phyloP scores from a whole-genome alignment of 2,329 filamentous ascomycete species.

The Diplocarpon mali region DNA sequence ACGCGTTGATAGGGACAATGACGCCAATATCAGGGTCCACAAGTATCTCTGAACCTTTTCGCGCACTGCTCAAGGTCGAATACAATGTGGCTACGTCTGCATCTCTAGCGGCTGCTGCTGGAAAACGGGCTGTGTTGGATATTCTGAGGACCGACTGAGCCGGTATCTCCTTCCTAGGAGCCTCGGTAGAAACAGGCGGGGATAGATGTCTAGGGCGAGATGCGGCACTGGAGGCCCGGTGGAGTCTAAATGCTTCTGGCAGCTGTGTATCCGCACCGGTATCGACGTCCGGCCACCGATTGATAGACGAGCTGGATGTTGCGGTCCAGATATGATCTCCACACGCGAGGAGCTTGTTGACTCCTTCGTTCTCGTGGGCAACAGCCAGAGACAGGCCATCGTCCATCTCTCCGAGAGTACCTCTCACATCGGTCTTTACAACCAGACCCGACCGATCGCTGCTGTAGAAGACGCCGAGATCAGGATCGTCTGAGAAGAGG shows the following conservation, averaged over 20 bases:
- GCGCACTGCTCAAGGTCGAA: slow-evolving; percentile 34
- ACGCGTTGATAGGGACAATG: slow-evolving; percentile 52
- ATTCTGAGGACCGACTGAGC: slow-evolving; percentile 68
- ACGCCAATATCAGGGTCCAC: slow-evolving; percentile 37
- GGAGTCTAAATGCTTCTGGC: slow-evolving; percentile 41
- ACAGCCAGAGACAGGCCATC: slow-evolving; percentile 85
- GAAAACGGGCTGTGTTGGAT: slow-evolving; percentile 74
- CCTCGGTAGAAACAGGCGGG: slow-evolving; percentile 27
- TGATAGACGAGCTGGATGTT: slow-evolving; percentile 63
- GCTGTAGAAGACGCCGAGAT: slow-evolving; percentile 85
- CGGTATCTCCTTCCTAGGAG: slow-evolving; percentile 56
- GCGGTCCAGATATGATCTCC: slow-evolving; percentile 55
- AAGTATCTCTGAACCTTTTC: slow-evolving; percentile 48
- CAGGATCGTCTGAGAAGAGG: slow-evolving; percentile 77
- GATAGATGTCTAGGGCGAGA: slow-evolving; percentile 31
- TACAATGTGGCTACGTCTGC: slow-evolving; percentile 44
- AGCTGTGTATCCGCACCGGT: slow-evolving; percentile 61
- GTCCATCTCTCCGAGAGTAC: slow-evolving; percentile 61
- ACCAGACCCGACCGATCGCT: slow-evolving; percentile 84
- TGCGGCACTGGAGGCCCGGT: slow-evolving; percentile 36
- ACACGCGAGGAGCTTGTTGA: slow-evolving; percentile 51
- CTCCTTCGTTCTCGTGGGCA: slow-evolving; percentile 80
- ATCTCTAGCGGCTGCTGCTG: slow-evolving; percentile 40
- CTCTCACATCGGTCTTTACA: slow-evolving; percentile 88
- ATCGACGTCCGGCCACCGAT: slow-evolving; percentile 69